Percentiles rank a stretch among this genome's conserved stretches.
phyloP scores from a whole-genome alignment of 1,284 basidiomycete genomes.

The Afroboletus lepidellus region DNA sequence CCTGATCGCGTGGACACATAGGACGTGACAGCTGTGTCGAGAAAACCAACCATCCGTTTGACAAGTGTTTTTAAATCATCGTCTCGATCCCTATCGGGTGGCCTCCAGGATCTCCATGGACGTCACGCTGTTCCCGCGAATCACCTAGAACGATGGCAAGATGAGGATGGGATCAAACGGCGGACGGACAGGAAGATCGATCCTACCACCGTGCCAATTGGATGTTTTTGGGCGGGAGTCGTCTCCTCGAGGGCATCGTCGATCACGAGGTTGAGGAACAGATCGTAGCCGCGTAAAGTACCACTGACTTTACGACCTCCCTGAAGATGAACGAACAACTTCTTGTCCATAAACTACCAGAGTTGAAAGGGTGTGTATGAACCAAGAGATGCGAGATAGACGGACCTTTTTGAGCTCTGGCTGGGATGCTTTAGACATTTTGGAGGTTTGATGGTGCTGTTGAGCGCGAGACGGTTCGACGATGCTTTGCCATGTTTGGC shows the following conservation, averaged over 20 bases:
- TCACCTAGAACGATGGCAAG: slow-evolving; percentile 58
- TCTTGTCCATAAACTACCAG: slow-evolving; percentile 96
- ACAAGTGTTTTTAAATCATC: slow-evolving; percentile 3
- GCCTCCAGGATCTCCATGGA: slow-evolving; percentile 85
- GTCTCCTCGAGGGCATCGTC: slow-evolving; percentile 95
- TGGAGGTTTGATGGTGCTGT: slow-evolving; percentile 3
- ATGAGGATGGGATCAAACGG: slow-evolving; percentile 8
- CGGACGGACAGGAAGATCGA: neutral
- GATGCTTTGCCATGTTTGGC: slow-evolving; percentile 37
- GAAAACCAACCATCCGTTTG: slow-evolving; percentile 13
- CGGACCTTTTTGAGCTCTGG: slow-evolving; percentile 91
- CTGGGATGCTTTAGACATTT: slow-evolving; percentile 89
- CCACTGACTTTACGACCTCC: slow-evolving; percentile 96
- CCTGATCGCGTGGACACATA: slow-evolving; percentile 3
- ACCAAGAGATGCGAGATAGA: neutral
- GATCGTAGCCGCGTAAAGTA: slow-evolving; percentile 94
- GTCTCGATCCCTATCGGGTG: slow-evolving; percentile 38
- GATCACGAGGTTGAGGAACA: slow-evolving; percentile 97
- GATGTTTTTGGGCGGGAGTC: slow-evolving; percentile 84
- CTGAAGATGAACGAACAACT: slow-evolving; percentile 92
- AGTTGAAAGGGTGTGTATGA: slow-evolving; percentile 5
- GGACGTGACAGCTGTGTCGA: neutral
- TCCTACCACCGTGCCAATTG: slow-evolving; percentile 88
- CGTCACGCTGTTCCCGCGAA: slow-evolving; percentile 92
- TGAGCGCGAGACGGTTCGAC: slow-evolving; percentile 5